Base-by-base conservation (phyloP, 805 yeast species). In the Yamadazyma olivae region DNA sequence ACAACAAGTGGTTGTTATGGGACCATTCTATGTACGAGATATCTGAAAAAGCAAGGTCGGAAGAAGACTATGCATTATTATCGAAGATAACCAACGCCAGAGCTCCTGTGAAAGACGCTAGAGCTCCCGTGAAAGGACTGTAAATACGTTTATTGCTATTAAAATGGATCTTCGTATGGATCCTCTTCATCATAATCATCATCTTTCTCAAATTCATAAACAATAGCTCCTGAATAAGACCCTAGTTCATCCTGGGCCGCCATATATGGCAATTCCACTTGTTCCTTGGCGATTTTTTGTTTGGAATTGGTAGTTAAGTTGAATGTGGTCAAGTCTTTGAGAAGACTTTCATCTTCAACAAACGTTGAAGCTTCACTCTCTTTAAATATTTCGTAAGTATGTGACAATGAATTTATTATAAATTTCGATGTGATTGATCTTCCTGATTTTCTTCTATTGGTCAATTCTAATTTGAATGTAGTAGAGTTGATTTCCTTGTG, bases 121-220 rank as follows among this genome's bases (percentile, higher is more conserved):
- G 22, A 22, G 13, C 22, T 12, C 10, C 23, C 10, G 23, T 7
- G 10, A 20, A n/a, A n/a, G n/a, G n/a, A n/a, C n/a, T n/a, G n/a
- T n/a, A n/a, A n/a, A n/a, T n/a, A n/a, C n/a, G n/a, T n/a, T n/a
- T n/a, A n/a, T n/a, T n/a, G n/a, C n/a, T n/a, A n/a, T 58, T 59
- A 89, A 53, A 88, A 89, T 5, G 98, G 98, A 54, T 91, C 98
- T 56, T 91, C 99, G 53, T 81, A 91, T 0, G 98, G 97, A 59
- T 91, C 99, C 50, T 93, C 98, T 57, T 91, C 99, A 53, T 91
- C 99, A 54, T 90, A 91, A 58, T 91, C 99, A 56, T 91, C 99
- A 57, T 91, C 98, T 54, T 90, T 87, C 51, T 93, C 98, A 55
- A 81, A 93, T 54, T 93, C 93, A 54, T 91, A 91, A 3, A 91